Evolutionary conservation across 768 basidiomycete genomes (phyloP).

Genomic region (Sporobolomyces roseus): DNA sequence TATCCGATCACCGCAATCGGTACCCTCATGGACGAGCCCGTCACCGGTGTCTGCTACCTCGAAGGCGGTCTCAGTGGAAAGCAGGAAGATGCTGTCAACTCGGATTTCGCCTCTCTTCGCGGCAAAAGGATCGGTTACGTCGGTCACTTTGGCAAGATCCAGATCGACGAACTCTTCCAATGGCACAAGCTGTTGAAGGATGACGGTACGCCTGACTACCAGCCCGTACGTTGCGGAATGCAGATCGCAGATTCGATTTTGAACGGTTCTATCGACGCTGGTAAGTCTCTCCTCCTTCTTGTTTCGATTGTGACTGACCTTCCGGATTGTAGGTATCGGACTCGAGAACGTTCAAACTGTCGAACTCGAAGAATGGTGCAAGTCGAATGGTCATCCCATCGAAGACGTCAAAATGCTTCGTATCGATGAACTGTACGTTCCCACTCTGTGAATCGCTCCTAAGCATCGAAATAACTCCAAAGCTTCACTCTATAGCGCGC

Average conservation of each 20-base stretch:
- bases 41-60: conserved; percentile 45
- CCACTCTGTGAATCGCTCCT: too few relatives aligned
- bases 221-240: conserved; percentile 44
- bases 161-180: conserved; percentile 43
- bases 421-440: conserved; percentile 43
- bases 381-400: conserved; percentile 30
- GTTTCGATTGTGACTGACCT: not conserved
- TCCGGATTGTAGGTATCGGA: conserved; percentile 26
- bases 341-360: conserved; percentile 43
- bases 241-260: conserved; percentile 42
- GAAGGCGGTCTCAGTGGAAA: conserved; percentile 40
- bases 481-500: too few relatives aligned
- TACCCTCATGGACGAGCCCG: conserved; percentile 44
- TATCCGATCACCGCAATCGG: conserved; percentile 40
- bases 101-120: conserved; percentile 40
- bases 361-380: conserved; percentile 40
- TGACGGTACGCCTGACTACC: conserved; percentile 36
- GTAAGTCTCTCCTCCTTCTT: not conserved
- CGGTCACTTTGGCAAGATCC: conserved; percentile 35
- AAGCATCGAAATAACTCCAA: too few relatives aligned
- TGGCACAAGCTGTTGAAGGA: conserved; percentile 35
- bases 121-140: conserved; percentile 44
- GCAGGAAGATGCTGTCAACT: conserved; percentile 26
- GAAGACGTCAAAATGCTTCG: conserved; percentile 43
- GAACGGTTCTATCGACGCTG: conserved; percentile 42